Evolutionary conservation across 768 basidiomycete genomes (phyloP).

Genomic region (Dioszegia crocea): DNA sequence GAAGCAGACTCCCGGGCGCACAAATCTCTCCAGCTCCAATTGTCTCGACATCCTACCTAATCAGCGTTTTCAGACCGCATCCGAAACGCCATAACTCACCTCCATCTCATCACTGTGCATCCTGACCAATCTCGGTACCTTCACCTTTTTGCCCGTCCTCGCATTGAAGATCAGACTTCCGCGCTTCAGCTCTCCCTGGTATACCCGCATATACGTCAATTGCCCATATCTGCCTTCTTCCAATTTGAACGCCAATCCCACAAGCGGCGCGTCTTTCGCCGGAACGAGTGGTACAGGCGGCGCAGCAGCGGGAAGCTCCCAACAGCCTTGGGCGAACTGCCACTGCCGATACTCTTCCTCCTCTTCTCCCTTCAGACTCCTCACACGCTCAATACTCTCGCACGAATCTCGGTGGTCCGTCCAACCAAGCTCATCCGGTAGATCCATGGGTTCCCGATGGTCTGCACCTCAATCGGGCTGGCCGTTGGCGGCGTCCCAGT

Average conservation of each 20-base stretch:
- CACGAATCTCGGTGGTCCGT: neutral
- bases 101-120: slow-evolving; percentile 99
- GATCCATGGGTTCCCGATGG: too few relatives aligned
- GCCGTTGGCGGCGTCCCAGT: too few relatives aligned
- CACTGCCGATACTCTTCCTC: neutral
- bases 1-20: too few relatives aligned
- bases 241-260: slow-evolving; percentile 95
- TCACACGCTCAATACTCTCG: neutral
- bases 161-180: slow-evolving; percentile 82
- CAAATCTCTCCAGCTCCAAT: slow-evolving; percentile 98
- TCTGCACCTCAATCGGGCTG: too few relatives aligned
- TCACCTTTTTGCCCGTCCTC: slow-evolving; percentile 92
- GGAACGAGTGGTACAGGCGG: slow-evolving; percentile 73
- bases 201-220: slow-evolving; percentile 95
- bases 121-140: slow-evolving; percentile 88
- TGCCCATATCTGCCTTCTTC: slow-evolving; percentile 97
- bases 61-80: neutral
- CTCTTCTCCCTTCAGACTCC: neutral
- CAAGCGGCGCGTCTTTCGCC: slow-evolving; percentile 77
- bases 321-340: neutral
- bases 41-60: slow-evolving; percentile 65
- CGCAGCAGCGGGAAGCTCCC: slow-evolving; percentile 53
- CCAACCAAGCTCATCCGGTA: too few relatives aligned
- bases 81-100: slow-evolving; percentile 53
- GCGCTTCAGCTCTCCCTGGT: slow-evolving; percentile 89